Conservation (phyloP, 352 stramenopile species). For the Globisporangium uncinulatum region DNA sequence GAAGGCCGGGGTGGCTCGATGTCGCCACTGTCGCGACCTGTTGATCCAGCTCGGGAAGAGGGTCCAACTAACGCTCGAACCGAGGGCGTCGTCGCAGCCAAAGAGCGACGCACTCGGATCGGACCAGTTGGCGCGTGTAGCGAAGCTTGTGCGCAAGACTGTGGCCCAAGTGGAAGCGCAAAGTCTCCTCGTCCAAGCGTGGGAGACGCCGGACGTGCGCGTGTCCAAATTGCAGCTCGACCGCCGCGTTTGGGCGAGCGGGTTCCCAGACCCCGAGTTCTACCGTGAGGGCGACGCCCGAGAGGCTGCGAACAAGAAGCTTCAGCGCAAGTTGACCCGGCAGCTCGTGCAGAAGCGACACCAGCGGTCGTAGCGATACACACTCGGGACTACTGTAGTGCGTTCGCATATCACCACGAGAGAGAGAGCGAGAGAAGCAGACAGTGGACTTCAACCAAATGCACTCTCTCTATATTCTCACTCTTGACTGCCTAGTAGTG, state of each 20-base stretch:
- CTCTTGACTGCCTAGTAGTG: no score
- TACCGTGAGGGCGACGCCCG: constrained; percentile 27
- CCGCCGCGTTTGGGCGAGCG: constrained; percentile 34
- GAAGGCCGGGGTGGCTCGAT: constrained; percentile 25
- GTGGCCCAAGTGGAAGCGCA: constrained; percentile 20
- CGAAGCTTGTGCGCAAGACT: constrained; percentile 13
- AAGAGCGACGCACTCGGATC: constrained; percentile 3
- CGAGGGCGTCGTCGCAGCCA: neutral
- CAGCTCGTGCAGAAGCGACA: constrained; percentile 7
- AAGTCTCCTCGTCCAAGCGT: constrained; percentile 27
- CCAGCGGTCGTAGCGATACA: no score
- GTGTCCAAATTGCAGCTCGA: constrained; percentile 35
- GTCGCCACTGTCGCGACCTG: constrained; percentile 31
- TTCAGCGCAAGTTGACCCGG: constrained; percentile 24
- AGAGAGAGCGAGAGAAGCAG: neutral
- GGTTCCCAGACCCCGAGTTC: constrained; percentile 43
- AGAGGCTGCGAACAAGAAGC: constrained; percentile 18
- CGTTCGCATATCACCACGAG: no score
- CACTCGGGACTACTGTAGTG: no score
- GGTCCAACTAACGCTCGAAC: constrained; percentile 16
- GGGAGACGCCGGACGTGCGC: constrained; percentile 38
- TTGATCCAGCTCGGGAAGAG: constrained; percentile 41
- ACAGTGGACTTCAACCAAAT: no score
- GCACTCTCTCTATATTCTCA: no score
- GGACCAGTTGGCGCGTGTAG: constrained; percentile 8